A percentile compares a stretch with the other conserved stretches of the same genome.
Evolutionary conservation across 805 yeast genomes (phyloP).

Genomic region (Candida nemodendra): DNA sequence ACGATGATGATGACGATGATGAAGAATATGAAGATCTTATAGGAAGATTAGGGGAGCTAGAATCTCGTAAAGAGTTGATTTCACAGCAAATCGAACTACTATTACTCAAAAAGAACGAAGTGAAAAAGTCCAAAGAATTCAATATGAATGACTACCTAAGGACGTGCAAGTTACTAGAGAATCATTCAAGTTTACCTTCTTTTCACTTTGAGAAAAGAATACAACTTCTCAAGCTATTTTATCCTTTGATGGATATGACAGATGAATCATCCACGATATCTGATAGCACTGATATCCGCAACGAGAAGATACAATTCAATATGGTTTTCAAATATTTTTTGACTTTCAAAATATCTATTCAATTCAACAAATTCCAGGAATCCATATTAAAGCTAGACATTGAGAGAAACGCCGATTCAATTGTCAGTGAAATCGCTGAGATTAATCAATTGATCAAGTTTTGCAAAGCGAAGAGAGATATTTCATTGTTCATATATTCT

Average conservation of each 20-base stretch:
- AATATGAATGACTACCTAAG: slow-evolving; percentile 17
- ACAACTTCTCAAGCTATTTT: slow-evolving; percentile 22
- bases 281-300: not conserved
- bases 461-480: slow-evolving; percentile 16
- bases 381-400: slow-evolving; percentile 11
- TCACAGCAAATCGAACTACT: slow-evolving; percentile 5
- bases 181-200: slow-evolving; percentile 29
- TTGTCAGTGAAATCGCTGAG: slow-evolving; percentile 15
- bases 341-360: slow-evolving; percentile 14
- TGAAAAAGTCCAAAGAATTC: slow-evolving; percentile 9
- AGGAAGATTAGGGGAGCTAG: slow-evolving; percentile 7
- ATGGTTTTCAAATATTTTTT: slow-evolving; percentile 17
- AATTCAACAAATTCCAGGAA: slow-evolving; percentile 13
- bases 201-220: slow-evolving; percentile 27
- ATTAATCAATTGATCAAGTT: slow-evolving; percentile 14
- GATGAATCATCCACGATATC: slow-evolving; percentile 3
- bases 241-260: slow-evolving; percentile 27
- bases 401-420: slow-evolving; percentile 6
- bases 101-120: not conserved
- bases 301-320: slow-evolving; percentile 11
- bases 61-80: slow-evolving; percentile 5
- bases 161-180: slow-evolving; percentile 15
- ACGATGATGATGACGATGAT: slow-evolving; percentile 13
- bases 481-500: slow-evolving; percentile 25
- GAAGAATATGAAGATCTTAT: slow-evolving; percentile 14